Base-by-base conservation (phyloP, 108 stramenopile genomes). In the Conticribra weissflogii region DNA sequence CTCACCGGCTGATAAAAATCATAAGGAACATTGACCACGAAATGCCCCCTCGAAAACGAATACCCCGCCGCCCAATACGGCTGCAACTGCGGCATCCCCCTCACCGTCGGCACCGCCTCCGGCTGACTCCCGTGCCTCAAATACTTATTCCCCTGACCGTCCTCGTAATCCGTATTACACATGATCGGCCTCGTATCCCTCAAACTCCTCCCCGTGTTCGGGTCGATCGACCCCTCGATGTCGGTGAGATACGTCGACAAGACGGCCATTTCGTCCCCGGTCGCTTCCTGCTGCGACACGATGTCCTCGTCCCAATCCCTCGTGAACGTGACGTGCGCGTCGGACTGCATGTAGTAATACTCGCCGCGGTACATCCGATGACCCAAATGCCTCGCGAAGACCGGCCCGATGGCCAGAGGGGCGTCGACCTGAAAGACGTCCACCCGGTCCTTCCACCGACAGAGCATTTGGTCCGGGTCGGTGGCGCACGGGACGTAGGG, bases 11-110 rank as follows among this genome's bases (percentile, higher is more conserved):
- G 79, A 49, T 85, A 79, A 17, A 73, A 65, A 68, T 92, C 89
- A 70, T 92, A 95, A 3, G 92, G 92, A 3, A 91, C 90, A 55
- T 92, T 94, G 33, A 91, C 89, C 15, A 94, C 80, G 61, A 92
- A 89, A 46, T 95, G 94, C 3, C 93, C 92, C 17, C 93, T 68
- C 3, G 89, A 83, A 74, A 98, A 98, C 41, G 79, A 87, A 56
- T 95, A 94, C 19, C 95, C 95, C 2, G 95, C 94, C 0, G 96
- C 96, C 93, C 95, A 97, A 71, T 91, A 95, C 3, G 92, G 95
- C 49, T 91, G 74, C 25, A 91, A 71, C 70, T 96, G 86, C 15
- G 97, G 96, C 27, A 67, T 59, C 0, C 83, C 90, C 24, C 62
- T 72, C 53, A 94, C 89, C 17, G 71, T 85, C 8, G 90, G 86